Conservation (phyloP, 192 early-diverging fungal genomes). For the Fimicolochytrium jonesii region DNA sequence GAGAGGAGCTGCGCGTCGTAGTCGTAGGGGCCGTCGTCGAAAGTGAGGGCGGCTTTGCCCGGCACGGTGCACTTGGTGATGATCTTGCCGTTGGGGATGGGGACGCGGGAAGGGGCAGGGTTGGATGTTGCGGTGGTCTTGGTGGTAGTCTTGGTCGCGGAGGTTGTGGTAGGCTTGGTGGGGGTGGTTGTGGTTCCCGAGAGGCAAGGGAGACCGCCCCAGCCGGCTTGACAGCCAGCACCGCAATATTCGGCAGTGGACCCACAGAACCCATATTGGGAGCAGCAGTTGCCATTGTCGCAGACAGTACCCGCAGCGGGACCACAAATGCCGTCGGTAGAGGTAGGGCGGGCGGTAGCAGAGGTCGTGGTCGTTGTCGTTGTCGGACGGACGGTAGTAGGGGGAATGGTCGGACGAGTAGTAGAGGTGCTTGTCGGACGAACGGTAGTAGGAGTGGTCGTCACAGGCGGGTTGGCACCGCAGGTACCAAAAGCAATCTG, state of each 20-base stretch:
- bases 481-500: too few relatives aligned
- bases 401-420: too few relatives aligned
- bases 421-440: too few relatives aligned
- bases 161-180: neutral
- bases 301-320: too few relatives aligned
- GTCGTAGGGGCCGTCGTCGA: constrained; percentile 62
- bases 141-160: neutral
- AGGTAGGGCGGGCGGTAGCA: too few relatives aligned
- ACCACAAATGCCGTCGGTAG: too few relatives aligned
- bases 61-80: constrained; percentile 14
- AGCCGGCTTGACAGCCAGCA: constrained; percentile 11
- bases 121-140: neutral
- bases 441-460: too few relatives aligned
- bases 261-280: constrained; percentile 25
- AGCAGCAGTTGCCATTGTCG: neutral
- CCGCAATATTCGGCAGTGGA: constrained; percentile 19
- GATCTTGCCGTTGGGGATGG: constrained; percentile 3
- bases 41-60: constrained; percentile 42
- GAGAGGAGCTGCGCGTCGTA: constrained; percentile 43
- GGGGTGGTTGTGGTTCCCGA: neutral
- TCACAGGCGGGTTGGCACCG: too few relatives aligned
- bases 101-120: neutral
- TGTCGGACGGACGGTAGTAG: too few relatives aligned
- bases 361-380: too few relatives aligned
- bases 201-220: neutral